Percentiles rank a stretch among this genome's conserved stretches.
Conservation (phyloP, 2,329 filamentous ascomycete species). For the Dactylellina haptotyla region DNA sequence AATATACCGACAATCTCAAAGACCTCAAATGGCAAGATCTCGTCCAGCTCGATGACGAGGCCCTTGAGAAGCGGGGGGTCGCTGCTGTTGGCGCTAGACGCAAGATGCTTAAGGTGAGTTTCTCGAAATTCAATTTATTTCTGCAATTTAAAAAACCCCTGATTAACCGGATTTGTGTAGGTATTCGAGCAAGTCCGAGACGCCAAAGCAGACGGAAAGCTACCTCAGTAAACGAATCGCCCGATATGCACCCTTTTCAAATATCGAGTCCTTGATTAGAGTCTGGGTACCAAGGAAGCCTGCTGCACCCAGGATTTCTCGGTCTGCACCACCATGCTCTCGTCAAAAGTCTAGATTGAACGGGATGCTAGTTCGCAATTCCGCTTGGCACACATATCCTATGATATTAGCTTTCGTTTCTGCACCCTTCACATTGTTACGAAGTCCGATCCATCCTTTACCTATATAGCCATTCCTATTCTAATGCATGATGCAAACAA, state of each 20-base stretch:
- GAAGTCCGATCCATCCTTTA: constrained; percentile 19
- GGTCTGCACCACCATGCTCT: too few relatives aligned
- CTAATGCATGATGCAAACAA: constrained; percentile 54
- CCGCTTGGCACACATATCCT: neutral
- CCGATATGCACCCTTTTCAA: neutral
- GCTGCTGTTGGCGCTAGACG: constrained; percentile 92
- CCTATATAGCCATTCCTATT: constrained; percentile 23
- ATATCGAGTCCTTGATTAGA: neutral
- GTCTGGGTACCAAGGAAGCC: too few relatives aligned
- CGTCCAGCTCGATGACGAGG: constrained; percentile 90
- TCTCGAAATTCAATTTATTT: neutral
- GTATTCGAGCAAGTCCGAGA: constrained; percentile 95
- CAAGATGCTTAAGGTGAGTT: constrained; percentile 91
- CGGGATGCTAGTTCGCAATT: neutral
- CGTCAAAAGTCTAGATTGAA: neutral
- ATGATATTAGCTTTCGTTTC: constrained; percentile 24
- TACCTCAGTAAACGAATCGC: constrained; percentile 59
- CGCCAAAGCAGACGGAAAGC: constrained; percentile 78
- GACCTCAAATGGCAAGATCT: constrained; percentile 96
- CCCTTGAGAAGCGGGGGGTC: constrained; percentile 89
- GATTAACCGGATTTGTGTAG: constrained; percentile 61
- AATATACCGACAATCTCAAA: constrained; percentile 98
- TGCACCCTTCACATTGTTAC: constrained; percentile 27
- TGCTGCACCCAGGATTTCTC: too few relatives aligned
- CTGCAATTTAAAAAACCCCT: constrained; percentile 9